Percentiles rank a stretch among this genome's conserved stretches.
phyloP scores from a whole-genome alignment of 2,329 filamentous ascomycete genomes.

The Colletotrichum cordylinicola region DNA sequence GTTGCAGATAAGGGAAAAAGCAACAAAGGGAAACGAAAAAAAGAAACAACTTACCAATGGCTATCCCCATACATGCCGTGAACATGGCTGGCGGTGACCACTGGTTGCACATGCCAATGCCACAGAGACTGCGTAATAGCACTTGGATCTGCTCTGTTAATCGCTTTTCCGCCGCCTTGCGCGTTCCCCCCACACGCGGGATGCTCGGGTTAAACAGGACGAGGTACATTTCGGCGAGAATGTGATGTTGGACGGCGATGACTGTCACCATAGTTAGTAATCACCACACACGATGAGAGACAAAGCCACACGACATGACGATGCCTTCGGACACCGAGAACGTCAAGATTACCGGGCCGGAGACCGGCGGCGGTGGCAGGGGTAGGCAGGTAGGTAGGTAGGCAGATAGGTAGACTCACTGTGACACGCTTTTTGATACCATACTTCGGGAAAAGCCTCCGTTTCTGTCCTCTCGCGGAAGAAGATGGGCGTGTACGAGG shows the following conservation, averaged over 20 bases:
- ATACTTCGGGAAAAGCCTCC: constrained; percentile 37
- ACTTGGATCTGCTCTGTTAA: constrained; percentile 46
- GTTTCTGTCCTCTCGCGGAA: constrained; percentile 27
- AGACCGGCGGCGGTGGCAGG: not conserved
- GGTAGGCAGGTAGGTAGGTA: not conserved
- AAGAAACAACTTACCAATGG: constrained; percentile 22
- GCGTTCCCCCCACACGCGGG: constrained; percentile 50
- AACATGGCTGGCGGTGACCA: constrained; percentile 63
- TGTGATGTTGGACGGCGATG: constrained; percentile 65
- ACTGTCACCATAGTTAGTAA: constrained; percentile 41
- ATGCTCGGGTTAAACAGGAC: constrained; percentile 60
- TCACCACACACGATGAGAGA: constrained; percentile 30
- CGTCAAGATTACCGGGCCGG: not conserved
- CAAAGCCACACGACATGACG: constrained; percentile 37
- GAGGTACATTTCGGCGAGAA: constrained; percentile 63
- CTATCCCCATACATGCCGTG: constrained; percentile 61
- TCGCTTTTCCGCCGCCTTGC: constrained; percentile 34
- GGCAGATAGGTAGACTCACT: not conserved
- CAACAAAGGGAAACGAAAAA: not conserved
- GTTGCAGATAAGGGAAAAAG: not conserved
- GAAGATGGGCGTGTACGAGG: constrained; percentile 23
- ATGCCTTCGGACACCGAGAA: constrained; percentile 35
- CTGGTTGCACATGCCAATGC: constrained; percentile 64
- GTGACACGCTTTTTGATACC: constrained; percentile 24
- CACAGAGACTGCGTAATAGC: constrained; percentile 60